These are phyloP conservation scores for Ascochyta rabiei DNA, from an alignment of 2,329 filamentous ascomycete species.

Conservation along the genomic window DNA sequence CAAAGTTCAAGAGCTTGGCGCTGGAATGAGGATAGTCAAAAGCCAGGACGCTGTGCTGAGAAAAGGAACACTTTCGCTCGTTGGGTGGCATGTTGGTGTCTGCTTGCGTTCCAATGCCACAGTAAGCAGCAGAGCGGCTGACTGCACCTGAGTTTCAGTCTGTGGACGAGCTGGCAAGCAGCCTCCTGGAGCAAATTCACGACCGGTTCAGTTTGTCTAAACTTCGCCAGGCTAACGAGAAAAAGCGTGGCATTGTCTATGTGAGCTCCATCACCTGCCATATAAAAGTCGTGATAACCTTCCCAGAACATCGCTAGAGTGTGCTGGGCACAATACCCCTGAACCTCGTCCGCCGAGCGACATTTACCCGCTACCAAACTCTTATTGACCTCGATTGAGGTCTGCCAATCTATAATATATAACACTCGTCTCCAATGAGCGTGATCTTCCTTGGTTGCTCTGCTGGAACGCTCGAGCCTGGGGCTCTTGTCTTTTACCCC, in stretches of 20 bases:
- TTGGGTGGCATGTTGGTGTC: too few relatives aligned
- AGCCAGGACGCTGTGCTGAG: too few relatives aligned
- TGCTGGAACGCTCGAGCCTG: background rate
- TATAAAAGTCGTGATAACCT: background rate
- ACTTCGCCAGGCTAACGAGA: background rate
- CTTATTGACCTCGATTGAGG: conserved; percentile 21
- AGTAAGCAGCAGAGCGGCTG: too few relatives aligned
- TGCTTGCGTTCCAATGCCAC: too few relatives aligned
- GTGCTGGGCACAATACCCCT: background rate
- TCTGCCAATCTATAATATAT: conserved; percentile 29
- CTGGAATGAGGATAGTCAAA: too few relatives aligned
- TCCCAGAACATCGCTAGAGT: conserved; percentile 1
- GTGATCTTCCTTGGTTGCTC: background rate
- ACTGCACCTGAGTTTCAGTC: too few relatives aligned
- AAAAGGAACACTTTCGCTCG: too few relatives aligned
- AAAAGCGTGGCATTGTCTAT: background rate
- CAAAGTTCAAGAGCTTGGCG: too few relatives aligned
- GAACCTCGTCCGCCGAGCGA: conserved; percentile 8
- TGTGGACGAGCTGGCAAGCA: too few relatives aligned
- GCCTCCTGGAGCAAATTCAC: background rate
- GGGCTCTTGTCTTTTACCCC: conserved; percentile 1
- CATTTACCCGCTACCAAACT: conserved; percentile 8
- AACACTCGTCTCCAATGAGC: background rate
- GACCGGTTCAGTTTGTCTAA: background rate
- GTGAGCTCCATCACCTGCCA: background rate